These are phyloP conservation scores for Kwoniella shivajii DNA, from an alignment of 1,284 basidiomycete genomes.

Conservation along the genomic window DNA sequence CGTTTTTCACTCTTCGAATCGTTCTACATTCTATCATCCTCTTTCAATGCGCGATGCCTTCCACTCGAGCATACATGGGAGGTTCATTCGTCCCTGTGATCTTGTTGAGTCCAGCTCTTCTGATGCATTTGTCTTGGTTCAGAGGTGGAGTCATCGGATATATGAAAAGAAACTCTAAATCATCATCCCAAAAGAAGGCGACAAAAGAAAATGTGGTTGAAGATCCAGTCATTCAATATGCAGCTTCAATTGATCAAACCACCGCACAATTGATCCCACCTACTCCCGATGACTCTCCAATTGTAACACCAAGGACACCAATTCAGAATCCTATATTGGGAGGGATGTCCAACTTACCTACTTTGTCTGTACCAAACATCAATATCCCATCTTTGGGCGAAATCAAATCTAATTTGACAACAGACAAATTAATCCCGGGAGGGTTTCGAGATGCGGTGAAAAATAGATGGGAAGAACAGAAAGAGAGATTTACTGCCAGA, in stretches of 20 bases:
- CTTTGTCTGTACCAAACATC: slow-evolving; percentile 14
- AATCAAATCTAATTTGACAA: neutral
- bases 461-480: slow-evolving; percentile 41
- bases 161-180: slow-evolving; percentile 47
- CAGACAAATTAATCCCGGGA: no score
- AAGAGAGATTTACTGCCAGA: slow-evolving; percentile 29
- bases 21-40: slow-evolving; percentile 58
- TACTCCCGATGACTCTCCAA: slow-evolving; percentile 45
- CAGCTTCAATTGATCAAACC: neutral
- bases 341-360: slow-evolving; percentile 16
- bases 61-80: slow-evolving; percentile 41
- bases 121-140: slow-evolving; percentile 63
- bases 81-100: slow-evolving; percentile 55
- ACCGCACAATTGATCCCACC: slow-evolving; percentile 3
- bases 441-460: slow-evolving; percentile 42
- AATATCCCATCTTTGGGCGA: slow-evolving; percentile 17
- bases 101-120: slow-evolving; percentile 57
- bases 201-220: neutral
- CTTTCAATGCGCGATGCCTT: slow-evolving; percentile 49
- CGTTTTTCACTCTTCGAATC: slow-evolving; percentile 64
- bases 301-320: slow-evolving; percentile 48
- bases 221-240: neutral
- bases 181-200: slow-evolving; percentile 4
- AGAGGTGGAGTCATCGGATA: slow-evolving; percentile 60
- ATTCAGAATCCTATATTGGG: slow-evolving; percentile 24